Conservation (phyloP, 768 basidiomycete genomes). For the Serpula lacrymans region DNA sequence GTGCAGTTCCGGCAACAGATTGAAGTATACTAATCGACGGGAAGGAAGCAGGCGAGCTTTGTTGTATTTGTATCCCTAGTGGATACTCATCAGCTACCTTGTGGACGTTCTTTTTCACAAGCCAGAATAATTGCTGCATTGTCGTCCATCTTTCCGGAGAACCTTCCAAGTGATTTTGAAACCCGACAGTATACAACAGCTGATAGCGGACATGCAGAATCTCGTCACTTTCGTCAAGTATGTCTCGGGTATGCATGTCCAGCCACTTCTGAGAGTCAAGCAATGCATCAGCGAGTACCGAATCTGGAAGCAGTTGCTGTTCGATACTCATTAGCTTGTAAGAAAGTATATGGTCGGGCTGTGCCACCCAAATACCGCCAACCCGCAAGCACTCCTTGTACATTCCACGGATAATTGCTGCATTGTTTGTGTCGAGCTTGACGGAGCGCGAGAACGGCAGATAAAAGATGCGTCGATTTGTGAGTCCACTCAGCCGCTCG, state of each 20-base stretch:
- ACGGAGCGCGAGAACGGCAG: slow-evolving; percentile 29
- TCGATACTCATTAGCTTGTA: slow-evolving; percentile 41
- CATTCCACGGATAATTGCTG: too few relatives aligned
- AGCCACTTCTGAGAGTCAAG: slow-evolving; percentile 16
- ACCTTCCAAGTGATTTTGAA: slow-evolving; percentile 22
- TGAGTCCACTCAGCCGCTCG: slow-evolving; percentile 27
- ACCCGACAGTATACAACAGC: slow-evolving; percentile 34
- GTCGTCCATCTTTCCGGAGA: slow-evolving; percentile 33
- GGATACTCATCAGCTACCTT: slow-evolving; percentile 7
- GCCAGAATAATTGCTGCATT: slow-evolving; percentile 25
- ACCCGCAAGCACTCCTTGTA: slow-evolving; percentile 31
- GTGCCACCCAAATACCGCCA: slow-evolving; percentile 40
- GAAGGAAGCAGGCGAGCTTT: slow-evolving; percentile 14
- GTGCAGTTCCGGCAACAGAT: slow-evolving; percentile 3
- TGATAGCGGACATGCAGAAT: slow-evolving; percentile 35
- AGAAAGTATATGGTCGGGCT: slow-evolving; percentile 52
- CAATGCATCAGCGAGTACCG: too few relatives aligned
- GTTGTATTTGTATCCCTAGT: slow-evolving; percentile 16
- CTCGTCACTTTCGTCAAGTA: slow-evolving; percentile 46
- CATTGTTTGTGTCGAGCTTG: background rate
- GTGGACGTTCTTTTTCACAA: slow-evolving; percentile 16
- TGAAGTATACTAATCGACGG: slow-evolving; percentile 21
- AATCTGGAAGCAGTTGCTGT: too few relatives aligned
- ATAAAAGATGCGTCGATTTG: slow-evolving; percentile 30
- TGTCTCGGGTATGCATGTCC: slow-evolving; percentile 29